Percentiles rank a stretch among this genome's conserved stretches.
Evolutionary conservation across 139 green algal species (phyloP).

Genomic region (Coccomyxa sp.): DNA sequence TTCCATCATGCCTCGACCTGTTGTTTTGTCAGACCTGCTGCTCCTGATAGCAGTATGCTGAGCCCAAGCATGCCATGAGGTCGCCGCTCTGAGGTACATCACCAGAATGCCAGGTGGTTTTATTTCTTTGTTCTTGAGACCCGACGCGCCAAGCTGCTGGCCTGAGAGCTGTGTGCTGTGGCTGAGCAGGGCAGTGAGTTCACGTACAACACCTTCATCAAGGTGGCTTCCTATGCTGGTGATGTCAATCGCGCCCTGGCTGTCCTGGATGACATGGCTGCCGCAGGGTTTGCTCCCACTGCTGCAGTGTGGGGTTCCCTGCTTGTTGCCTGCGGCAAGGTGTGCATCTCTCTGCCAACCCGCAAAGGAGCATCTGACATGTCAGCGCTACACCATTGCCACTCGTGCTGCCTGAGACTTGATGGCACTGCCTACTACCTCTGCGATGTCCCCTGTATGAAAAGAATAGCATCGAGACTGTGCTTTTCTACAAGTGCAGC

Average conservation of each 20-base stretch:
- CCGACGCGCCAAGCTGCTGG: neutral
- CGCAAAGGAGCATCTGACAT: neutral
- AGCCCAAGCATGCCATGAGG: neutral
- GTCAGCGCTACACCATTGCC: neutral
- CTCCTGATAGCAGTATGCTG: neutral
- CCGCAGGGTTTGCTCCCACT: slow-evolving; percentile 18
- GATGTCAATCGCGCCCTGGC: neutral
- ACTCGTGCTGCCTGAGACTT: neutral
- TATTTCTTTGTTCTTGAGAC: neutral
- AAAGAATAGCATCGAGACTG: no score
- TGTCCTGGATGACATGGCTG: slow-evolving; percentile 27
- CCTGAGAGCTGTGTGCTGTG: neutral
- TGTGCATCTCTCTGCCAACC: neutral
- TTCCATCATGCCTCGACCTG: neutral
- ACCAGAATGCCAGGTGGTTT: neutral
- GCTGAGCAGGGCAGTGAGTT: slow-evolving; percentile 29
- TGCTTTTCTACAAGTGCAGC: neutral
- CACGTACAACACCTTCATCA: slow-evolving; percentile 52
- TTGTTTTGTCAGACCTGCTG: neutral
- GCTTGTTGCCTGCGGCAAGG: slow-evolving; percentile 46
- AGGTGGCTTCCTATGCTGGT: slow-evolving; percentile 22
- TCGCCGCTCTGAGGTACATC: neutral
- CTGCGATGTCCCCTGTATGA: neutral
- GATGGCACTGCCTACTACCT: neutral
- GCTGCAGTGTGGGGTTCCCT: slow-evolving; percentile 38